phyloP scores from a whole-genome alignment of 2,329 filamentous ascomycete genomes.

The Mycosphaerella sp. region DNA sequence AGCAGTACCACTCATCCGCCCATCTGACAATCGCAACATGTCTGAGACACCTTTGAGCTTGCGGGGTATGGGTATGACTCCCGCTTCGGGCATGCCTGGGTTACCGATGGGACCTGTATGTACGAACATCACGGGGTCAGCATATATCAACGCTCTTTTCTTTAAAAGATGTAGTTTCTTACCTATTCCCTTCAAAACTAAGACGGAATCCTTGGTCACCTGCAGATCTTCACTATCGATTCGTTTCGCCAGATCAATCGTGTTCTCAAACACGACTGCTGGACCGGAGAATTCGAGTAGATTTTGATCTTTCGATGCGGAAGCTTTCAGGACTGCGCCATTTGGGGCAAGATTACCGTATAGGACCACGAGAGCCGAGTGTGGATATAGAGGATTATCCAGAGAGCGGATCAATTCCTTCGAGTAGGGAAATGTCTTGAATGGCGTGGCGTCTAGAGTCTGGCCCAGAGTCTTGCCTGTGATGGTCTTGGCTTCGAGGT shows the following conservation, averaged over 20 bases:
- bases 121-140: no score
- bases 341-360: constrained; percentile 46
- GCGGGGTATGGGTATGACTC: constrained; percentile 47
- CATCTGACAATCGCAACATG: constrained; percentile 51
- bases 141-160: no score
- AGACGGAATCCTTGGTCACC: constrained; percentile 42
- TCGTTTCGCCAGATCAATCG: constrained; percentile 41
- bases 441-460: constrained; percentile 40
- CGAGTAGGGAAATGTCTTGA: constrained; percentile 40
- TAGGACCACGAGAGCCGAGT: constrained; percentile 43
- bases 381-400: constrained; percentile 41
- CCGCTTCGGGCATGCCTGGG: constrained; percentile 50
- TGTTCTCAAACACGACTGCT: constrained; percentile 46
- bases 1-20: constrained; percentile 51
- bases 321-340: constrained; percentile 48
- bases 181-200: constrained; percentile 46
- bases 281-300: constrained; percentile 43
- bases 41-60: constrained; percentile 48
- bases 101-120: constrained; percentile 42
- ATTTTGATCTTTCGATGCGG: constrained; percentile 44
- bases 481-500: constrained; percentile 44
- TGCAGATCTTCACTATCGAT: constrained; percentile 43
- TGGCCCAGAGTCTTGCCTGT: constrained; percentile 45
- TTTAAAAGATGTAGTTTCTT: no score
- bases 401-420: constrained; percentile 42